A percentile compares a stretch with the other conserved stretches of the same genome.
These are phyloP conservation scores for Xerocomus potaroensis DNA, from an alignment of 768 basidiomycete species.

Conservation along the genomic window DNA sequence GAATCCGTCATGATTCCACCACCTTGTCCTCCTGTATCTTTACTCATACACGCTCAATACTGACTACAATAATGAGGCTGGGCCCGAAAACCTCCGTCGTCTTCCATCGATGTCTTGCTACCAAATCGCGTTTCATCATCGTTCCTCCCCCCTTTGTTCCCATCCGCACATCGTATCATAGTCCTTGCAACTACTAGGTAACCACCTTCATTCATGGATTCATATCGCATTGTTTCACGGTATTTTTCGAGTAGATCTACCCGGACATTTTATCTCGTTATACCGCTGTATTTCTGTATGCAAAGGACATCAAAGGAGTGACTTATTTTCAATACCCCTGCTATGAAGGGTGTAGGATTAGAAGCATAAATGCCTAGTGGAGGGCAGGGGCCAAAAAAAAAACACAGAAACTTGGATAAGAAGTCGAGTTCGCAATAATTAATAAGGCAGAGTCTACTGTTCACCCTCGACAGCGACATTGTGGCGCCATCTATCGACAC, in stretches of 20 bases:
- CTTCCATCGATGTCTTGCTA: slow-evolving; percentile 11
- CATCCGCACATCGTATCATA: slow-evolving; percentile 25
- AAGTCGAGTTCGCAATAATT: slow-evolving; percentile 1
- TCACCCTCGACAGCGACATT: slow-evolving; percentile 74
- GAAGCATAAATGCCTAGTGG: neutral
- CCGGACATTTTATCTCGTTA: slow-evolving; percentile 27
- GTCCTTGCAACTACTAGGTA: slow-evolving; percentile 22
- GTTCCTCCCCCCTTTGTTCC: neutral
- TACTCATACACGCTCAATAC: slow-evolving; percentile 18
- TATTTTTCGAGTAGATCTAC: slow-evolving; percentile 37
- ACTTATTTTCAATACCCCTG: slow-evolving; percentile 29
- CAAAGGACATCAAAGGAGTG: slow-evolving; percentile 34
- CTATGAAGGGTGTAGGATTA: neutral
- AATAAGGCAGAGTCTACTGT: slow-evolving; percentile 17
- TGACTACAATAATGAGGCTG: slow-evolving; percentile 17
- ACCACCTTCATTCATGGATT: slow-evolving; percentile 27
- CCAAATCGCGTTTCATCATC: slow-evolving; percentile 10
- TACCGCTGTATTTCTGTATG: slow-evolving; percentile 35
- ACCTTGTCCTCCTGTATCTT: slow-evolving; percentile 1
- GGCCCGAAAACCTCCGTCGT: slow-evolving; percentile 6
- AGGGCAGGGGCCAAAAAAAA: neutral
- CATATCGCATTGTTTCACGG: slow-evolving; percentile 32
- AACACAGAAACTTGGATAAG: slow-evolving; percentile 1
- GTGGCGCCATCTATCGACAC: slow-evolving; percentile 78
- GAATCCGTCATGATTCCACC: slow-evolving; percentile 49